phyloP scores from a whole-genome alignment of 169 alveolate species.

The Ichthyophthirius multifiliis region DNA sequence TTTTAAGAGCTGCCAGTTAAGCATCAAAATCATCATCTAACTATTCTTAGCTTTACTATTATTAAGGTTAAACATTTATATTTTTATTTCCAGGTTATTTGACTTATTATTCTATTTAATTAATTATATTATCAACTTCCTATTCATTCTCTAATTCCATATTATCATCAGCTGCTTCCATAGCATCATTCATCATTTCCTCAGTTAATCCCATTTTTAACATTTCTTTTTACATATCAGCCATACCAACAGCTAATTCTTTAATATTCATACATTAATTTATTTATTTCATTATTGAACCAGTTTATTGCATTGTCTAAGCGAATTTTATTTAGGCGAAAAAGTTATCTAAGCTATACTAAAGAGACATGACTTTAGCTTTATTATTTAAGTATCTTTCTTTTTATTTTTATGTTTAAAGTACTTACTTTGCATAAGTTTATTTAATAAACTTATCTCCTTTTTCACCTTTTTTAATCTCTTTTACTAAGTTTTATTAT shows the following conservation, averaged over 20 bases:
- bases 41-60: background rate
- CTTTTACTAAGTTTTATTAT: constrained; percentile 20
- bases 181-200: constrained; percentile 53
- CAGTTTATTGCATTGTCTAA: constrained; percentile 28
- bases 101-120: constrained; percentile 14
- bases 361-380: constrained; percentile 9
- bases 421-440: constrained; percentile 39
- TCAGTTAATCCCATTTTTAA: constrained; percentile 47
- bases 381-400: constrained; percentile 18
- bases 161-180: constrained; percentile 40
- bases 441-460: constrained; percentile 35
- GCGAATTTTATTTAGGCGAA: constrained; percentile 40
- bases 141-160: constrained; percentile 25
- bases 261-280: constrained; percentile 24
- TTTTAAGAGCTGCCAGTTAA: constrained; percentile 18
- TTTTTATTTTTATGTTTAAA: constrained; percentile 7
- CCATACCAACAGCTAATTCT: constrained; percentile 26
- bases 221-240: constrained; percentile 45
- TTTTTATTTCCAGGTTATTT: constrained; percentile 2
- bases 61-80: constrained; percentile 4
- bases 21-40: background rate
- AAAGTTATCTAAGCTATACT: constrained; percentile 26
- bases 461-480: constrained; percentile 34
- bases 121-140: constrained; percentile 7
- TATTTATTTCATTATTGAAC: constrained; percentile 28